Conservation (phyloP, 805 yeast species). For the Candida yuanshanica region DNA sequence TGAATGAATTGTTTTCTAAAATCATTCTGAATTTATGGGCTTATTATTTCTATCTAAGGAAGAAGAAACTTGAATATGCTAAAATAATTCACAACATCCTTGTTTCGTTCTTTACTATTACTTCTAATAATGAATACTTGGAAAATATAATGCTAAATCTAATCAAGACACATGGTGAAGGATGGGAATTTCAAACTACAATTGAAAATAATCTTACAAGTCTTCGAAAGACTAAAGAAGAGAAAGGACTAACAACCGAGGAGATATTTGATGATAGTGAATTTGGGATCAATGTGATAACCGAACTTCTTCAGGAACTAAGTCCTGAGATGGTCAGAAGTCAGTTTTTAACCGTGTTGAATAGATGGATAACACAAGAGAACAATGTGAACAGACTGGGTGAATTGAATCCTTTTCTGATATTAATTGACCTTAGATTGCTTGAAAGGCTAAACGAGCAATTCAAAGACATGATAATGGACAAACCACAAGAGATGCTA, state of each 20-base stretch:
- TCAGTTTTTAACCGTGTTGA: constrained; percentile 46
- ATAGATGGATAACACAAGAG: constrained; percentile 47
- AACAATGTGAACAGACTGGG: constrained; percentile 8
- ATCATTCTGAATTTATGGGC: constrained; percentile 32
- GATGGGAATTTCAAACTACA: constrained; percentile 30
- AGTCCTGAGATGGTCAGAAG: constrained; percentile 41
- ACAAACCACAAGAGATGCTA: constrained; percentile 49
- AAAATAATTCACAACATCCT: constrained; percentile 28
- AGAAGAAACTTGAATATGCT: constrained; percentile 24
- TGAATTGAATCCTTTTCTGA: constrained; percentile 43
- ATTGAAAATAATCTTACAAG: constrained; percentile 32
- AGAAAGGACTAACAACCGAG: constrained; percentile 15
- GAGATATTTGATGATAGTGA: constrained; percentile 41
- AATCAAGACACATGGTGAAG: constrained; percentile 28
- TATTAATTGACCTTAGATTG: constrained; percentile 55
- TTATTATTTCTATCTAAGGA: constrained; percentile 30
- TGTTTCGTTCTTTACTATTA: constrained; percentile 27
- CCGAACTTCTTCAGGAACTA: constrained; percentile 42
- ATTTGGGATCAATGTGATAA: constrained; percentile 32
- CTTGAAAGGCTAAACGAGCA: constrained; percentile 55
- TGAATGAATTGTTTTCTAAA: constrained; percentile 25
- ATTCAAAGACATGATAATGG: constrained; percentile 45
- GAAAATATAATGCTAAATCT: constrained; percentile 26
- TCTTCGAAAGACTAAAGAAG: constrained; percentile 19
- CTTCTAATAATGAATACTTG: constrained; percentile 23